Evolutionary conservation across 2,329 filamentous ascomycete species (phyloP).

Genomic region (Aspergillus sp.): DNA sequence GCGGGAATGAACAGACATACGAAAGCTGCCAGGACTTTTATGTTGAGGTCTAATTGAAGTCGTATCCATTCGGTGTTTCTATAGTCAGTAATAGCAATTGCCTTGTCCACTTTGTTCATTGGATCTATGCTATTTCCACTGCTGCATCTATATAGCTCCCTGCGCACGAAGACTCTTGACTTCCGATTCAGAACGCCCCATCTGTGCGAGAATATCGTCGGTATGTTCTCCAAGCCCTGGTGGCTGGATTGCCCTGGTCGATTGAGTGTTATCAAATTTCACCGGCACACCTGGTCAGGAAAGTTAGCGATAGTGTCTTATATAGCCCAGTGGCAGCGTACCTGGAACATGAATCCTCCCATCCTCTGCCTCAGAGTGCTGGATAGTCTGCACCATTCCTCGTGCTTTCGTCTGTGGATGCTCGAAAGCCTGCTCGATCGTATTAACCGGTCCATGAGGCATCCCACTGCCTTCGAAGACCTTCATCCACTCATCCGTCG

Average conservation of each 20-base stretch:
- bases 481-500: slow-evolving; percentile 42
- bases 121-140: no score
- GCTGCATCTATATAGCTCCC: not conserved
- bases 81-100: not conserved
- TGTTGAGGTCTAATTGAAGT: not conserved
- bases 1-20: not conserved
- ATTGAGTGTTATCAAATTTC: slow-evolving; percentile 32
- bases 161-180: not conserved
- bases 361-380: slow-evolving; percentile 9
- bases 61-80: no score
- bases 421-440: slow-evolving; percentile 44
- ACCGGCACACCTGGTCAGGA: slow-evolving; percentile 22
- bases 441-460: slow-evolving; percentile 50
- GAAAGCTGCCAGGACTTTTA: not conserved
- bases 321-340: not conserved
- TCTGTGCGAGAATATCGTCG: slow-evolving; percentile 22
- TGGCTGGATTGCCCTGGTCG: slow-evolving; percentile 18
- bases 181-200: slow-evolving; percentile 16
- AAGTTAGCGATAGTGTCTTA: not conserved
- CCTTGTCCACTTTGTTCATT: not conserved
- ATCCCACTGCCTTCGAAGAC: slow-evolving; percentile 46
- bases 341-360: slow-evolving; percentile 30
- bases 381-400: slow-evolving; percentile 36
- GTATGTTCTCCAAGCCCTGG: slow-evolving; percentile 35
- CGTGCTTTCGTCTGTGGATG: slow-evolving; percentile 46